A percentile compares a stretch with the other conserved stretches of the same genome.
Evolutionary conservation across 805 yeast species (phyloP).

Genomic region (Starmera quercuum): DNA sequence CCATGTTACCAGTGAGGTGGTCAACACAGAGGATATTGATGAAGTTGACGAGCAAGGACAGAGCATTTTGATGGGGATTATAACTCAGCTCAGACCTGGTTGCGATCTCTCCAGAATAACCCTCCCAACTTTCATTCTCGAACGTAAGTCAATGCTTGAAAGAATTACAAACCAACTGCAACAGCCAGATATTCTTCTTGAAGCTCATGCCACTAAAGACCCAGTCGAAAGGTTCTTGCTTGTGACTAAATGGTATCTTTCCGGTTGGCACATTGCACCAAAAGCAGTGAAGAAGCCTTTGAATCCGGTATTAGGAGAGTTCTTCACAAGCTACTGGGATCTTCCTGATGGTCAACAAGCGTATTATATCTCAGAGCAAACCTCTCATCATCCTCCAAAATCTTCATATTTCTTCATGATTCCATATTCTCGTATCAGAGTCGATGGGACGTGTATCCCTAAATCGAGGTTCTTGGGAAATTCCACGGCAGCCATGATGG

Average conservation of each 20-base stretch:
- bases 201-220: conserved; percentile 56
- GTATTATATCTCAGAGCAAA: conserved; percentile 86
- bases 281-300: conserved; percentile 97
- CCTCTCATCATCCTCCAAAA: conserved; percentile 98
- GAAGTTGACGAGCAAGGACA: conserved; percentile 90
- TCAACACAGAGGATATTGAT: conserved; percentile 67
- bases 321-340: conserved; percentile 90
- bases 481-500: conserved; percentile 96
- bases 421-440: conserved; percentile 74
- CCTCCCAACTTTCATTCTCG: conserved; percentile 89
- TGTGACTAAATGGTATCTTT: conserved; percentile 82
- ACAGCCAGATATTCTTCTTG: conserved; percentile 66
- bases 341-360: conserved; percentile 65
- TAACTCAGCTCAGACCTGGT: conserved; percentile 88
- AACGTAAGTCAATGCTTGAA: conserved; percentile 93
- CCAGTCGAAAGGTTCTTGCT: conserved; percentile 62
- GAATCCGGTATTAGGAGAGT: conserved; percentile 91
- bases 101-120: conserved; percentile 86
- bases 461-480: conserved; percentile 87
- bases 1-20: background rate
- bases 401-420: conserved; percentile 85
- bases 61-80: conserved; percentile 77
- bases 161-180: conserved; percentile 84
- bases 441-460: conserved; percentile 86
- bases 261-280: conserved; percentile 98